Conservation (phyloP, 306 rosid genomes). For the Cicer yamashitae region DNA sequence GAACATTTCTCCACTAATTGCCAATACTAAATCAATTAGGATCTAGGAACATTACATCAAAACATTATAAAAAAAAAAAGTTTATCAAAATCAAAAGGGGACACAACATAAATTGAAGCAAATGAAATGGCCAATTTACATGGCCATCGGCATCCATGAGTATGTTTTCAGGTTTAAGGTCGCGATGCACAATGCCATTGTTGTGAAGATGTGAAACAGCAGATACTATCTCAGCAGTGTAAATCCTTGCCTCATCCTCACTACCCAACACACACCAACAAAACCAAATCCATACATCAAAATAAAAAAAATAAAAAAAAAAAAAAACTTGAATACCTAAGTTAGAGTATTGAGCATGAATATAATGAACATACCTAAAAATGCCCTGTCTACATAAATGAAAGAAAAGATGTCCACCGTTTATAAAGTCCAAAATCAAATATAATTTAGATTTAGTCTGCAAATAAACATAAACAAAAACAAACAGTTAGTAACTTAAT, state of each 20-base stretch:
- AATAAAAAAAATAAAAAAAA: not conserved
- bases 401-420: conserved; percentile 95
- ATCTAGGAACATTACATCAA: not conserved
- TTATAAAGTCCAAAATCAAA: conserved; percentile 87
- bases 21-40: conserved; percentile 15
- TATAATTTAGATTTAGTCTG: conserved; percentile 87
- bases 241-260: conserved; percentile 96
- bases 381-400: conserved; percentile 89
- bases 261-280: conserved; percentile 66
- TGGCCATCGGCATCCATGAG: conserved; percentile 93
- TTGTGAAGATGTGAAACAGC: conserved; percentile 96
- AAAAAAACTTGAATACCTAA: not conserved
- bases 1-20: not conserved
- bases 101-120: conserved; percentile 10
- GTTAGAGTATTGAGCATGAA: not conserved
- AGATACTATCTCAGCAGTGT: conserved; percentile 91
- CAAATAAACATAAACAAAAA: conserved; percentile 41
- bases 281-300: conserved; percentile 49
- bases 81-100: not conserved
- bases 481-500: conserved; percentile 1
- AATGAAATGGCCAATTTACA: conserved; percentile 59
- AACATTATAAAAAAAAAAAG: not conserved
- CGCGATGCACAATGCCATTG: conserved; percentile 89
- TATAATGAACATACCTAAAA: conserved; percentile 63
- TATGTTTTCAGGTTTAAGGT: conserved; percentile 96